Percentiles rank a stretch among this genome's conserved stretches.
Conservation (phyloP, 352 stramenopile genomes). For the Pythium biforme region DNA sequence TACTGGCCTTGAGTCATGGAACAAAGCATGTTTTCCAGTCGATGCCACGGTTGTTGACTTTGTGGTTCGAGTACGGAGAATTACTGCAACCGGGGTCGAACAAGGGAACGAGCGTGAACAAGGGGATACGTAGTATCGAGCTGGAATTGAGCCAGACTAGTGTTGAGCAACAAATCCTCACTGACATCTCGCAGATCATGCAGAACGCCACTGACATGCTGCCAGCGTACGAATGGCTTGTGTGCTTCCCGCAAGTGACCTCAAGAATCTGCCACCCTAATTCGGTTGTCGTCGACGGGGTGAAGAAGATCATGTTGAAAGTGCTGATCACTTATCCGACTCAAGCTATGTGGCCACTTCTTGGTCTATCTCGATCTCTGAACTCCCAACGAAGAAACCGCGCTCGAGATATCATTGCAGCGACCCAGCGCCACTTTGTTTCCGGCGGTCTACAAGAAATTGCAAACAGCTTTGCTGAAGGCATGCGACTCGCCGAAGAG, state of each 20-base stretch:
- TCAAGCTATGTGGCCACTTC: slow-evolving; percentile 97
- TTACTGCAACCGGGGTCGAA: slow-evolving; percentile 43
- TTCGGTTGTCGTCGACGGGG: slow-evolving; percentile 77
- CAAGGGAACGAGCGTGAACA: slow-evolving; percentile 51
- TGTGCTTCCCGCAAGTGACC: slow-evolving; percentile 97
- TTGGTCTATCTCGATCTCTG: slow-evolving; percentile 93
- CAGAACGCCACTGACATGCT: slow-evolving; percentile 53
- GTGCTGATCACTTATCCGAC: slow-evolving; percentile 94
- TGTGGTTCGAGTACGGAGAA: slow-evolving; percentile 97
- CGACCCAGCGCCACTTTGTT: slow-evolving; percentile 65
- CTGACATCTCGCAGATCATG: slow-evolving; percentile 65
- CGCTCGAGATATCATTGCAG: slow-evolving; percentile 63
- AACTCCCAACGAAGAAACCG: slow-evolving; percentile 67
- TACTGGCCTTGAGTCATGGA: slow-evolving; percentile 70
- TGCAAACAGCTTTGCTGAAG: slow-evolving; percentile 83
- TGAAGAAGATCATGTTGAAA: slow-evolving; percentile 92
- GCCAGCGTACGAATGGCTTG: slow-evolving; percentile 95
- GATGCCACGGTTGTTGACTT: slow-evolving; percentile 94
- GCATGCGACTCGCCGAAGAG: slow-evolving; percentile 90
- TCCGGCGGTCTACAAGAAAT: slow-evolving; percentile 60
- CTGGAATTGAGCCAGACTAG: slow-evolving; percentile 53
- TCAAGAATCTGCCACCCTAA: slow-evolving; percentile 93
- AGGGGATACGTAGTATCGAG: slow-evolving; percentile 61
- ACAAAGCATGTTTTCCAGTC: slow-evolving; percentile 98
- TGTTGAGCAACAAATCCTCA: slow-evolving; percentile 57